Evolutionary conservation across 805 yeast species (phyloP).

Genomic region (Blastobotrys parvus): DNA sequence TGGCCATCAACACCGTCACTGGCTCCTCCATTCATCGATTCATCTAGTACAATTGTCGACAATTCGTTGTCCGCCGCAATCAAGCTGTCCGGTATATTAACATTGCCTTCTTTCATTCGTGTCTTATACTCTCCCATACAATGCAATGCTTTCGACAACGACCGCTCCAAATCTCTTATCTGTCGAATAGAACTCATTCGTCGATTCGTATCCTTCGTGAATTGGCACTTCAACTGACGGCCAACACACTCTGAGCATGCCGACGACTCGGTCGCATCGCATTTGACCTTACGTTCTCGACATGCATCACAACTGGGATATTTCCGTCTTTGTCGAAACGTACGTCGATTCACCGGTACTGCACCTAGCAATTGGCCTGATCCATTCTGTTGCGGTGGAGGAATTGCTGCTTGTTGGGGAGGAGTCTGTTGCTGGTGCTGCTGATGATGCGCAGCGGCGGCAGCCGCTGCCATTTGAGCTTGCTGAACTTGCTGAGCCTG

Average conservation of each 20-base stretch:
- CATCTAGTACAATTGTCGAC: conserved; percentile 7
- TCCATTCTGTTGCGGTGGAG: background rate
- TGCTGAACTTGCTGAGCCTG: conserved; percentile 3
- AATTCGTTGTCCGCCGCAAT: background rate
- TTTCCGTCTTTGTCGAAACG: conserved; percentile 24
- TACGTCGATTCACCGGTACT: conserved; percentile 11
- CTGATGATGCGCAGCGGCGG: background rate
- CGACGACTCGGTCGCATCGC: conserved; percentile 25
- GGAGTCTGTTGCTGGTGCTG: too few relatives aligned
- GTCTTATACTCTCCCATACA: conserved; percentile 10
- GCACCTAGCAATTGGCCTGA: background rate
- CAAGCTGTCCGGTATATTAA: conserved; percentile 9
- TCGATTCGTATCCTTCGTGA: conserved; percentile 23
- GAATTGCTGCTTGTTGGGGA: background rate
- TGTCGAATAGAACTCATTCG: conserved; percentile 20
- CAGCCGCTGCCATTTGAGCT: conserved; percentile 1
- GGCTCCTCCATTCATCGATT: background rate
- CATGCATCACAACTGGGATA: conserved; percentile 28
- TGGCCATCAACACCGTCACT: background rate
- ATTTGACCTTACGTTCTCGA: conserved; percentile 26
- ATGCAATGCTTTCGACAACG: conserved; percentile 8
- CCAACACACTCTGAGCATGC: conserved; percentile 25
- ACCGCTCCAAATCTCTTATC: conserved; percentile 14
- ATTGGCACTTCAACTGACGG: conserved; percentile 23
- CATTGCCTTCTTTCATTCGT: conserved; percentile 13